Base-by-base conservation (phyloP, 2,329 filamentous ascomycete genomes). In the Scytalidium lignicola region DNA sequence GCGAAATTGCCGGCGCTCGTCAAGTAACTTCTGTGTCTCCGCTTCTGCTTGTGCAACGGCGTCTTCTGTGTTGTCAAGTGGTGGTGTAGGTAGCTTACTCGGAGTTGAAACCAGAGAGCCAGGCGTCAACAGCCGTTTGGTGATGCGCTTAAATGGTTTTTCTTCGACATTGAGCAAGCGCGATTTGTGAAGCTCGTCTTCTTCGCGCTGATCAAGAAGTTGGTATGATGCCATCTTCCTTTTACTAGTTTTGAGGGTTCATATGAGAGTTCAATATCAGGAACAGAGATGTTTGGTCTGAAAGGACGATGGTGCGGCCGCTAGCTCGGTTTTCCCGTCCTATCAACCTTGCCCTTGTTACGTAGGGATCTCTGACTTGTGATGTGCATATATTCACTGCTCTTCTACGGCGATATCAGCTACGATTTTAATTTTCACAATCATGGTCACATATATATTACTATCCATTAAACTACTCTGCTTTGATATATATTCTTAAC, bases 121-220 rank as follows among this genome's bases (percentile, higher is more conserved):
- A 15, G 86, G 79, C 19, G 80, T 77, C 4, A 88, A 76, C 8
- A 97, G 80, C 26, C 88, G 85, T 69, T 90, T 90, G 19, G 88
- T 88, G 51, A 96, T 83, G 52, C 91, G 86, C 67, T 89, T 89
- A 73, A 95, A 96, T 1, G 90, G 90, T 51, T 90, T 90, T 64
- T 95, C 89, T 73, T 97, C 92, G 53, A 96, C 86, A 55, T 88
- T 88, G 32, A 96, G 79, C 3, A 96, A 85, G 40, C 92, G 88
- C 23, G 80, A 79, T 63, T 91, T 92, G 73, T 96, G 92, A 32
- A 96, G 83, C 55, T 90, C 85, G 66, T 90, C 85, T 70, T 90
- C 86, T 56, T 90, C 86, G 55, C 79, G 76, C 58, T 87, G 85
- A 48, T 90, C 85, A 44, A 95, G 74, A 43, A 91, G 73, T 41